Evolutionary conservation across 2,329 filamentous ascomycete genomes (phyloP).

Genomic region (Colletotrichum cuscutae): DNA sequence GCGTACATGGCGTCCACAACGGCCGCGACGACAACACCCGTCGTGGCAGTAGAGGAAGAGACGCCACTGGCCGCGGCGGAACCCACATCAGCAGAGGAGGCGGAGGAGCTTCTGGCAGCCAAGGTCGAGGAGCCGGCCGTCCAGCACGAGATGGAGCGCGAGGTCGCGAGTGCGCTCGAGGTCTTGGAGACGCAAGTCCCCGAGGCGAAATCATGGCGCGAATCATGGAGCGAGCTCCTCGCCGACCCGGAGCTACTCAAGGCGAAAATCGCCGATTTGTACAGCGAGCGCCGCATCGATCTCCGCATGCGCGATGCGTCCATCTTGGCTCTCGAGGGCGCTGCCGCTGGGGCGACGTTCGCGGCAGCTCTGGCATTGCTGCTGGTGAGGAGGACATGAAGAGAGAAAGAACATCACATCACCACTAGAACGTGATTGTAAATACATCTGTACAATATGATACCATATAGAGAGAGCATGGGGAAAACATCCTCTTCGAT

Average conservation of each 20-base stretch:
- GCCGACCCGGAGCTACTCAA: constrained; percentile 57
- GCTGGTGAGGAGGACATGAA: constrained; percentile 50
- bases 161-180: constrained; percentile 18
- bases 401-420: constrained; percentile 34
- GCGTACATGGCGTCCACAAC: constrained; percentile 32
- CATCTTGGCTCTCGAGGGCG: constrained; percentile 74
- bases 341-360: constrained; percentile 71
- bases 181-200: constrained; percentile 3
- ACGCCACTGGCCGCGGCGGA: neutral
- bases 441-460: constrained; percentile 33
- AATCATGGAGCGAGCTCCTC: constrained; percentile 58
- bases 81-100: constrained; percentile 8
- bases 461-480: constrained; percentile 34
- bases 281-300: constrained; percentile 72
- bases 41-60: constrained; percentile 35
- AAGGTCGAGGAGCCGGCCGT: constrained; percentile 24
- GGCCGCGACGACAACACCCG: constrained; percentile 44
- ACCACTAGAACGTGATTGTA: constrained; percentile 24
- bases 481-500: constrained; percentile 18
- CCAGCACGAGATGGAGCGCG: constrained; percentile 28
- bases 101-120: constrained; percentile 1
- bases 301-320: constrained; percentile 77
- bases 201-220: constrained; percentile 51
- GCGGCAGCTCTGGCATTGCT: constrained; percentile 64
- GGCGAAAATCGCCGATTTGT: constrained; percentile 65